Percentiles rank a stretch among this genome's conserved stretches.
Conservation (phyloP, 2,329 filamentous ascomycete species). For the Spiromastix sp. region DNA sequence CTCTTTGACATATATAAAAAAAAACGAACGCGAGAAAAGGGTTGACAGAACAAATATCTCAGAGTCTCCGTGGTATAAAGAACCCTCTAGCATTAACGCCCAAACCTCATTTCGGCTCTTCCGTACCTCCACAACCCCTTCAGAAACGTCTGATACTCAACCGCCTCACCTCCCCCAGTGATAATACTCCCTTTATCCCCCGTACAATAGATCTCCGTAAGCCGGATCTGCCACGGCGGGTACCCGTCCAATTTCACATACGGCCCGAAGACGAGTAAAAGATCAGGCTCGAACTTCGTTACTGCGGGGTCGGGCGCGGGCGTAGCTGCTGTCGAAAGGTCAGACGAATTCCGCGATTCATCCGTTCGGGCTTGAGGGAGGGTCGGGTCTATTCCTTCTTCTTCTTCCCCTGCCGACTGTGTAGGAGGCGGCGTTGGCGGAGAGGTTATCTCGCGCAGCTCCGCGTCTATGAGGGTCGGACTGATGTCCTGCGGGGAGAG, state of each 20-base stretch:
- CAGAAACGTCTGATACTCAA: conserved; percentile 91
- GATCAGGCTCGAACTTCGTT: conserved; percentile 80
- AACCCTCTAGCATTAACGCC: too few species aligned
- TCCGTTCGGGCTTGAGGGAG: background rate
- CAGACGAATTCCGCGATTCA: conserved; percentile 17
- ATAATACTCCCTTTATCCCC: conserved; percentile 29
- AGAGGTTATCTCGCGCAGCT: conserved; percentile 53
- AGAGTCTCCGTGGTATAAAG: too few species aligned
- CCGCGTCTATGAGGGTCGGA: conserved; percentile 75
- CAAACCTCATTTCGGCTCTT: conserved; percentile 79
- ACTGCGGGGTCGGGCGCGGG: conserved; percentile 7
- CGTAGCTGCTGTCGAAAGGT: conserved; percentile 10
- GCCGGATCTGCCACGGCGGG: conserved; percentile 87
- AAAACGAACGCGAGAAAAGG: too few species aligned
- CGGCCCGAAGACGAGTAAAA: conserved; percentile 79
- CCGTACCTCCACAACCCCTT: conserved; percentile 74
- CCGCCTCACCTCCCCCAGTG: conserved; percentile 34
- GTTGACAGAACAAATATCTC: too few species aligned
- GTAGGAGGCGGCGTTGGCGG: conserved; percentile 8
- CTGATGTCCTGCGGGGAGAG: conserved; percentile 73
- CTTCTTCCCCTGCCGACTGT: background rate
- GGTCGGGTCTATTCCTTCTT: background rate
- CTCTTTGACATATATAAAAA: too few species aligned
- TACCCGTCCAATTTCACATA: conserved; percentile 80
- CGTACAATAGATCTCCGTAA: conserved; percentile 83